A percentile compares a stretch with the other conserved stretches of the same genome.
These are phyloP conservation scores for Syzygium grande DNA, from an alignment of 345 rosid species.

Conservation along the genomic window DNA sequence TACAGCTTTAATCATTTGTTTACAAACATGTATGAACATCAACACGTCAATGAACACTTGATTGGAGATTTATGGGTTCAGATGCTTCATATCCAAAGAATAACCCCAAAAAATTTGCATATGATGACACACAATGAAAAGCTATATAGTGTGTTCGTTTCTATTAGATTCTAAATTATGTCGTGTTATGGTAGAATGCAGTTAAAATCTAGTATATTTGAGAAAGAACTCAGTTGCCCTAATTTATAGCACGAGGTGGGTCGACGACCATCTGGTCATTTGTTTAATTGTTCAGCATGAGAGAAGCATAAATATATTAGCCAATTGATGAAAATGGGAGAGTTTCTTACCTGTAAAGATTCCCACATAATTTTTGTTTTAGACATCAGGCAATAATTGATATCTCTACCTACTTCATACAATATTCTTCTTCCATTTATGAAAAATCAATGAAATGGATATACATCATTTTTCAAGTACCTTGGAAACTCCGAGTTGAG, in stretches of 20 bases:
- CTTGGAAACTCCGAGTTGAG: constrained; percentile 29
- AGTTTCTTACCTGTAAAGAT: background rate
- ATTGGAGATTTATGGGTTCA: background rate
- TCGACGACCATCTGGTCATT: background rate
- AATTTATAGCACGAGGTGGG: background rate
- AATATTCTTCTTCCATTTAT: background rate
- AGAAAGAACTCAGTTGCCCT: background rate
- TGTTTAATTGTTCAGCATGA: background rate
- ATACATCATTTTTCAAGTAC: constrained; percentile 1
- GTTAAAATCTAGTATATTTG: background rate
- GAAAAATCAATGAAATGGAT: background rate
- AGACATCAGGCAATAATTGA: background rate
- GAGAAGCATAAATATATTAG: background rate
- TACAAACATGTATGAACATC: background rate
- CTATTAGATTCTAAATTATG: background rate
- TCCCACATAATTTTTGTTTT: background rate
- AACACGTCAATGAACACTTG: background rate
- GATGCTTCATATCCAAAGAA: background rate
- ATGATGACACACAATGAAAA: background rate
- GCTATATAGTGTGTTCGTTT: background rate
- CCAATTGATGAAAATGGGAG: background rate
- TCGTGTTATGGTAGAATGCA: background rate
- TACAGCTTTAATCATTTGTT: background rate
- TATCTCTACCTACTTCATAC: background rate
- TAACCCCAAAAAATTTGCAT: background rate